Evolutionary conservation across 306 rosid species (phyloP), one percentile per base, ranked within the genome.

Genomic region (Prinsepia uniflora): DNA sequence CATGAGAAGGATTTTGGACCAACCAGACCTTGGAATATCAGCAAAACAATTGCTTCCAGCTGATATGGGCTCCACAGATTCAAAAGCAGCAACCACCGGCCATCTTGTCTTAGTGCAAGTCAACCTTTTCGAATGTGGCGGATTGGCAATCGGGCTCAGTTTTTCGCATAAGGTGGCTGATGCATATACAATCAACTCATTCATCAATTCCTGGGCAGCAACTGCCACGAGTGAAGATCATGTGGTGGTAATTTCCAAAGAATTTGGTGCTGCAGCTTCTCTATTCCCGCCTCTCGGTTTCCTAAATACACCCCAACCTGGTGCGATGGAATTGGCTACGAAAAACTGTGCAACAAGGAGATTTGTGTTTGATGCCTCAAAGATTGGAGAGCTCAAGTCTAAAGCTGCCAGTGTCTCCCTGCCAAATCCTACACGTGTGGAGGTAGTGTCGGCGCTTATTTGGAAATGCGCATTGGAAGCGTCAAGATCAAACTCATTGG

Each of bases 21-120:
- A 79, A 10, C 85, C 85, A n/a, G 42, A 71, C 2, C 2, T 52
- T 0, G 20, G 48, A 18, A 14, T 39, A 0, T 46, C 84, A 24
- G 30, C 30, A 0, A 18, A 59, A 36, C 66, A 48, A 18, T 66
- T 84, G 40, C 76, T 82, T 74, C 84, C 85, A 1, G 17, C 12
- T 65, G 72, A 65, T n/a, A 34, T 11, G 0, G 50, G 4, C 18
- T 43, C 79, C 11, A 39, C 12, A 2, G 59, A 67, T 24, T 24
- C 30, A 24, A 2, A 24, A 24, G 30, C 30, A 61, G 75, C 75
- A 40, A 52, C 41, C 44, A 15, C 58, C 0, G 71, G 64, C 20
- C 40, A 73, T 22, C 67, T 79, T 42, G 65, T 82, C 17, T 69
- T 75, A 22, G 62, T 83, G 42, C 89, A 86, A 54, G 86, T 74